Conservation (phyloP, 108 stramenopile genomes). For the Poteriospumella lacustris region DNA sequence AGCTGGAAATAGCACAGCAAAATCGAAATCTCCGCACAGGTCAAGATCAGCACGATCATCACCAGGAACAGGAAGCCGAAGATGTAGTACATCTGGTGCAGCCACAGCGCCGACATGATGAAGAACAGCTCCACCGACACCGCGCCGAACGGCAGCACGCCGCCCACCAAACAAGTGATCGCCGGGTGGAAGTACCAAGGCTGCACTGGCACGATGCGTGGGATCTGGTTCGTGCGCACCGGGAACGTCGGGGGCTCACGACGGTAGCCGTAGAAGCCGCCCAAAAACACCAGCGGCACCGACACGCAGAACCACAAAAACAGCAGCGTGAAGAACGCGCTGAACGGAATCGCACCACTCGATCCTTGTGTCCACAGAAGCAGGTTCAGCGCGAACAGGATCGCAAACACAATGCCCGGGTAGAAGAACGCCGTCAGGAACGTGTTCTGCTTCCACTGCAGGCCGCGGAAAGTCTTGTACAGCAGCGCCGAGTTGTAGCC, state of each 20-base stretch:
- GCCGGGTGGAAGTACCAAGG: conserved; percentile 17
- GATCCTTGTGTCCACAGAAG: conserved; percentile 73
- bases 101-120: conserved; percentile 25
- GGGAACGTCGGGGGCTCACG: conserved; percentile 71
- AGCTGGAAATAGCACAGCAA: conserved; percentile 23
- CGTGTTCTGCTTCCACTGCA: conserved; percentile 89
- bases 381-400: conserved; percentile 67
- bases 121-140: conserved; percentile 20
- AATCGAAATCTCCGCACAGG: conserved; percentile 27
- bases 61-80: conserved; percentile 27
- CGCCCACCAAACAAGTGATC: conserved; percentile 4
- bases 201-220: conserved; percentile 2
- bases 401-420: conserved; percentile 48
- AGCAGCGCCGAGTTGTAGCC: conserved; percentile 84
- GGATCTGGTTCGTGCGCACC: conserved; percentile 83
- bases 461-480: conserved; percentile 97
- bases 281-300: conserved; percentile 88
- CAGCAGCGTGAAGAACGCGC: conserved; percentile 71
- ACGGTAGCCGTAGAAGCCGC: conserved; percentile 85
- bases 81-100: conserved; percentile 30
- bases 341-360: conserved; percentile 83
- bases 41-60: conserved; percentile 24
- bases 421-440: conserved; percentile 71
- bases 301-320: conserved; percentile 52
- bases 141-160: conserved; percentile 23